phyloP scores from a whole-genome alignment of 1,284 basidiomycete species.

The Chalciporus sp. region DNA sequence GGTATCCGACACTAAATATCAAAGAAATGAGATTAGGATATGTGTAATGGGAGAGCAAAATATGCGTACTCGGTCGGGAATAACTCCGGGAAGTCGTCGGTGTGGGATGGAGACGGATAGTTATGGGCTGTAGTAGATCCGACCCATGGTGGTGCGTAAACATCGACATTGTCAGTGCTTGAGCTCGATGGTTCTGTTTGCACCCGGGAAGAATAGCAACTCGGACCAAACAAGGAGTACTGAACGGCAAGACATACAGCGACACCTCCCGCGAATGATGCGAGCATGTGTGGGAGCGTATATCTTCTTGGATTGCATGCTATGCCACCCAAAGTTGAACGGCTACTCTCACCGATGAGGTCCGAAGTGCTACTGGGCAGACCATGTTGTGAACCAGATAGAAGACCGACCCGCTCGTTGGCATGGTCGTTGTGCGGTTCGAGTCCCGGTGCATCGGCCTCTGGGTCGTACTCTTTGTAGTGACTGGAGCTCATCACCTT shows the following conservation, averaged over 20 bases:
- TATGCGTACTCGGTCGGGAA: constrained; percentile 61
- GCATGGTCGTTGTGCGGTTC: constrained; percentile 1
- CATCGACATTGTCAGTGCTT: constrained; percentile 7
- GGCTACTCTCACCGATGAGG: not conserved
- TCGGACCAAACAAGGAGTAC: constrained; percentile 23
- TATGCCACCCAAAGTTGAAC: not conserved
- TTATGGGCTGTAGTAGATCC: constrained; percentile 70
- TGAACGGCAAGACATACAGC: constrained; percentile 29
- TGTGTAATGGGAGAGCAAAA: not conserved
- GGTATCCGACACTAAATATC: constrained; percentile 62
- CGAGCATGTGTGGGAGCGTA: constrained; percentile 24
- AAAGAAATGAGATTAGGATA: not conserved
- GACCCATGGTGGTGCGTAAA: constrained; percentile 57
- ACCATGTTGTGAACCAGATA: constrained; percentile 13
- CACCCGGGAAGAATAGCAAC: constrained; percentile 9
- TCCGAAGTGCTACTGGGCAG: not conserved
- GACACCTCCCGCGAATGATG: constrained; percentile 32
- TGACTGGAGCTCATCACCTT: constrained; percentile 13
- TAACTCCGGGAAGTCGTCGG: constrained; percentile 65
- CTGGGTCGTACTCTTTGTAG: constrained; percentile 27
- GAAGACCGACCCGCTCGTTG: constrained; percentile 23
- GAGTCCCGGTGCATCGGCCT: constrained; percentile 12
- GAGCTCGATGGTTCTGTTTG: not conserved
- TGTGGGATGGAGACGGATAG: constrained; percentile 73
- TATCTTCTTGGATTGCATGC: constrained; percentile 6